phyloP scores from a whole-genome alignment of 2,329 filamentous ascomycete species.

The Colletotrichum magnum region DNA sequence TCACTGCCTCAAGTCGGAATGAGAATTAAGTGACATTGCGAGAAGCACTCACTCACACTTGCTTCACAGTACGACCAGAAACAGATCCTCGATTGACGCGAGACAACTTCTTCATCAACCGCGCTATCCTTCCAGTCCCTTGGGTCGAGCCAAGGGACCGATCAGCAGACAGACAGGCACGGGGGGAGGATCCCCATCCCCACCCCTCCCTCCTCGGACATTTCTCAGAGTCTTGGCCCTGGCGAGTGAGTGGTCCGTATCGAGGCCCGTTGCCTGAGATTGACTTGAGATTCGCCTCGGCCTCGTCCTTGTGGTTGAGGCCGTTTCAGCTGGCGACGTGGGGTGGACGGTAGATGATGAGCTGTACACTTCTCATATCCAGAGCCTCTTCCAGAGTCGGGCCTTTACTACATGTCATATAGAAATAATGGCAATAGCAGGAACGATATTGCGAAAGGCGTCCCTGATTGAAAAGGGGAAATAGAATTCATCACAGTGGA shows the following conservation, averaged over 20 bases:
- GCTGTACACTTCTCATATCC: too few relatives aligned
- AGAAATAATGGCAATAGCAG: too few relatives aligned
- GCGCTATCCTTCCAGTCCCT: neutral
- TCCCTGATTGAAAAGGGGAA: too few relatives aligned
- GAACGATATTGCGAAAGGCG: too few relatives aligned
- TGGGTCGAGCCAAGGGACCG: slow-evolving; percentile 7
- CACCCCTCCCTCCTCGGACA: neutral
- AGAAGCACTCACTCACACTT: neutral
- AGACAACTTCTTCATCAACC: neutral
- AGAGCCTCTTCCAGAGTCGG: too few relatives aligned
- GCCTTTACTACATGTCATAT: too few relatives aligned
- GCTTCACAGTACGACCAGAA: neutral
- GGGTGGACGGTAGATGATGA: neutral
- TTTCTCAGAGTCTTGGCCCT: neutral
- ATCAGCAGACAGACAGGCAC: slow-evolving; percentile 22
- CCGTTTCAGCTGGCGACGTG: slow-evolving; percentile 26
- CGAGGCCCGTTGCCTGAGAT: neutral
- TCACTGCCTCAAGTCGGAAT: neutral
- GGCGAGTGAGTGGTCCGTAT: too few relatives aligned
- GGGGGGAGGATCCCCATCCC: slow-evolving; percentile 2
- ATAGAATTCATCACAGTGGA: too few relatives aligned
- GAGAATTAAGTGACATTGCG: too few relatives aligned
- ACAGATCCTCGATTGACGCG: too few relatives aligned
- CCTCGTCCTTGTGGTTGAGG: slow-evolving; percentile 10
- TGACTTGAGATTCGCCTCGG: slow-evolving; percentile 6